Conservation (phyloP, 352 stramenopile genomes). For the Phytophthora quininea region DNA sequence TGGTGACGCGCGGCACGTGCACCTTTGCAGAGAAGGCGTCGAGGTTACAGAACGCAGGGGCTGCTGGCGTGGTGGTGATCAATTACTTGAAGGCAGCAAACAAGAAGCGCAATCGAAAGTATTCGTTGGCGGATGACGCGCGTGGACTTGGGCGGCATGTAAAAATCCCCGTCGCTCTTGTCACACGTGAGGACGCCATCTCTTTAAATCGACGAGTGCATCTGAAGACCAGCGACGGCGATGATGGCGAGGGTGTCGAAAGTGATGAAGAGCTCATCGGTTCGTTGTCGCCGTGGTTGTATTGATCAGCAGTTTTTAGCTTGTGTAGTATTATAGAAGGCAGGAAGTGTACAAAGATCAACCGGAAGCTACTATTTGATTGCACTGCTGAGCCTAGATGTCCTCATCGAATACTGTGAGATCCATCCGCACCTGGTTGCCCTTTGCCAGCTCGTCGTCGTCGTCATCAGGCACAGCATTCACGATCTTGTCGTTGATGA, state of each 20-base stretch:
- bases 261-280: slow-evolving; percentile 35
- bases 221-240: slow-evolving; percentile 19
- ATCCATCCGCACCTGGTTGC: slow-evolving; percentile 81
- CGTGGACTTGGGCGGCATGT: slow-evolving; percentile 47
- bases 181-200: slow-evolving; percentile 55
- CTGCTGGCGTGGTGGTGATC: slow-evolving; percentile 65
- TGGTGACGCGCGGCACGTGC: slow-evolving; percentile 73
- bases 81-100: slow-evolving; percentile 70
- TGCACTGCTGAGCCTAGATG: slow-evolving; percentile 29
- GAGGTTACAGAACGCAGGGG: slow-evolving; percentile 62
- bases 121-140: slow-evolving; percentile 68
- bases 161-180: slow-evolving; percentile 73
- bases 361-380: not conserved
- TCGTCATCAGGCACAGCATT: slow-evolving; percentile 78
- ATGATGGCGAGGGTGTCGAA: slow-evolving; percentile 1
- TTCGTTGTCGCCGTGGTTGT: slow-evolving; percentile 70
- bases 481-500: slow-evolving; percentile 79
- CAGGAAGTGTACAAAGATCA: not conserved
- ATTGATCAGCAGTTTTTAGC: slow-evolving; percentile 29
- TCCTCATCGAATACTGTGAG: slow-evolving; percentile 84
- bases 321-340: not conserved
- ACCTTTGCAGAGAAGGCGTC: slow-evolving; percentile 83
- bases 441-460: slow-evolving; percentile 64
- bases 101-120: slow-evolving; percentile 56
- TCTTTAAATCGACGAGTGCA: slow-evolving; percentile 49